Base-by-base conservation (phyloP, 345 rosid species). In the Schrenkiella parvula region DNA sequence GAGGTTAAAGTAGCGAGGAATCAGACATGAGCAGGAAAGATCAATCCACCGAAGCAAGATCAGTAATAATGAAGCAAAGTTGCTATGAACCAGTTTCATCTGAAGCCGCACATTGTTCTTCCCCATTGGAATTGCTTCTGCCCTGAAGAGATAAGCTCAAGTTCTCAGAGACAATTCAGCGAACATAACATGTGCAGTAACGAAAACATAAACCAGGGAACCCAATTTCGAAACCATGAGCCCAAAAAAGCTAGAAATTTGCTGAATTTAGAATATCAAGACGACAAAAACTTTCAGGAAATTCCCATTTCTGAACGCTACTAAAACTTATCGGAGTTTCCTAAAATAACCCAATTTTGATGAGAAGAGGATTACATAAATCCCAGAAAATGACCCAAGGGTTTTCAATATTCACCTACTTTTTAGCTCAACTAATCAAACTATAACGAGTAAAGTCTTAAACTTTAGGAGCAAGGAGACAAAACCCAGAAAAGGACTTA, bases 61-160 rank as follows among this genome's bases (percentile, higher is more conserved):
- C 50, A 90, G 78, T 66, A 82, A 77, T 37, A 95, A 74, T 0
- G 99, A 93, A 67, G 97, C 90, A 83, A 88, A 87, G 71, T 83
- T 89, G 81, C 85, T 86, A 77, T 87, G 88, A 66, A 87, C 89
- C 75, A 95, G 76, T 78, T 91, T 92, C 99, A 95, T 89, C 80
- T 88, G 96, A 72, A 95, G 83, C 12, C 78, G 80, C 5, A 82
- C 84, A 57, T 93, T 92, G 53, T 84, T 80, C 77, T 92, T 92
- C 44, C 85, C 90, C 81, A 82, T 82, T 32, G 99, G 99, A 78
- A 95, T 89, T 59, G 89, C 84, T 66, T 92, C 88, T 54, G 99
- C 97, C 84, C 99, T 95, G 72, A 32, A 64, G 15, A 53, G 15
- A 72, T 26, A 69, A 34, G 26, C 71, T 63, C 53, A 46, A 74